Base-by-base conservation (phyloP, 73 alveolate genomes). In the Paramecium bursaria region DNA sequence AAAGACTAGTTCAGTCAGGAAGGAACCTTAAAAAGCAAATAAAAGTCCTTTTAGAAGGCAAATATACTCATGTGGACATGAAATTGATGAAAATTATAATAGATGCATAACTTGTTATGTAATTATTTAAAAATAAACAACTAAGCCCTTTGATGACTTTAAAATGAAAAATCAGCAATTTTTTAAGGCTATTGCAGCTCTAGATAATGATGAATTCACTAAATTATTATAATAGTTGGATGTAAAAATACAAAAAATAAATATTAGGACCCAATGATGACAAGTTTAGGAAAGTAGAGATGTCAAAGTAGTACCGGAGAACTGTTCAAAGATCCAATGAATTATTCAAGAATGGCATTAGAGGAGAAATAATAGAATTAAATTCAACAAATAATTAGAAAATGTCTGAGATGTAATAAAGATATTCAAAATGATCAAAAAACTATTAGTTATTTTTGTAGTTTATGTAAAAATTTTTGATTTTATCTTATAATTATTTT, bases 301-400 rank as follows among this genome's bases (percentile, higher is more conserved):
- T 67, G 82, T 11, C 13, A 67, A 67, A 39, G 60, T 6, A 25
- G 50, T 19, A 67, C 82, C 22, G 82, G 82, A 9, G 82, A 67
- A 67, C n/a, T 67, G 44, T 67, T 67, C 25, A 67, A 67, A 42
- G 82, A 67, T 23, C 82, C 82, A 4, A 67, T 67, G 82, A 67
- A 67, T 67, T 42, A 67, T 67, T 67, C 82, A 0, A 67, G 82
- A 67, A 67, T 67, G 82, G 55, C 82, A 21, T 57, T 57, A 30
- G 76, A 48, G 14, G 82, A 67, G 44, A 3, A 67, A 25, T n/a
- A 42, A 67, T 21, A 17, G 21, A 67, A 67, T 21, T 39, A 39
- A 39, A 35, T 67, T 17, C 55, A 67, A 67, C 11, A 67, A 47
- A 67, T 67, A 11, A 67, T 67, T 39, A 19, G 82, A 67, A 67